Conservation (phyloP, 2,329 filamentous ascomycete genomes). For the Aspergillus transmontanensis region DNA sequence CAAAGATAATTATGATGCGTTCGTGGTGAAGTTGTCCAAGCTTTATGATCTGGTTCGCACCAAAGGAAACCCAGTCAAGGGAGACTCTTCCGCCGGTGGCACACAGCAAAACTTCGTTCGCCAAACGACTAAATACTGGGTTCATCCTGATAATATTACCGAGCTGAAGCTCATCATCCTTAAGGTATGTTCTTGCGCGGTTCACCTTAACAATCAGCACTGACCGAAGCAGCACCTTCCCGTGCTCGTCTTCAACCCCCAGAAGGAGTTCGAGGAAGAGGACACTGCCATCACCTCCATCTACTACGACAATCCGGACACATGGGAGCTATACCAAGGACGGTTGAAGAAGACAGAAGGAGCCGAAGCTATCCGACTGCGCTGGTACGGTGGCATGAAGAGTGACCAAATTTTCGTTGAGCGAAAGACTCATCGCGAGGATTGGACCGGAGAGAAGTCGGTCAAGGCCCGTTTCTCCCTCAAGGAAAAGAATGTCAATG, state of each 20-base stretch:
- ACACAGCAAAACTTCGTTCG: constrained; percentile 93
- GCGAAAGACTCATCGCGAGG: constrained; percentile 95
- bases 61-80: constrained; percentile 86
- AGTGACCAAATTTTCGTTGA: constrained; percentile 95
- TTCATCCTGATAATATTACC: constrained; percentile 96
- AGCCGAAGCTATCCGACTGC: constrained; percentile 90
- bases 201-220: neutral
- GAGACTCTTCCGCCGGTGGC: constrained; percentile 88
- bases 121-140: constrained; percentile 99
- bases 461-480: constrained; percentile 94
- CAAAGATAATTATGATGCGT: constrained; percentile 97
- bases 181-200: constrained; percentile 57
- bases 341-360: constrained; percentile 97
- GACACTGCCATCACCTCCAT: constrained; percentile 97
- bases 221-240: constrained; percentile 68
- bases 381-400: constrained; percentile 98
- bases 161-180: constrained; percentile 97
- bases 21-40: constrained; percentile 90
- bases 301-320: constrained; percentile 94
- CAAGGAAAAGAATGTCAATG: constrained; percentile 97
- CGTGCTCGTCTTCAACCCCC: constrained; percentile 94
- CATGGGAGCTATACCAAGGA: constrained; percentile 91
- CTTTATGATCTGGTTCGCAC: constrained; percentile 95
- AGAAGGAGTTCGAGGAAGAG: constrained; percentile 89
- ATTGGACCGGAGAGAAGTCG: constrained; percentile 98